A percentile compares a stretch with the other conserved stretches of the same genome.
These are phyloP conservation scores for Berberis thunbergii DNA, from an alignment of 164 flowering plant species.

Conservation along the genomic window DNA sequence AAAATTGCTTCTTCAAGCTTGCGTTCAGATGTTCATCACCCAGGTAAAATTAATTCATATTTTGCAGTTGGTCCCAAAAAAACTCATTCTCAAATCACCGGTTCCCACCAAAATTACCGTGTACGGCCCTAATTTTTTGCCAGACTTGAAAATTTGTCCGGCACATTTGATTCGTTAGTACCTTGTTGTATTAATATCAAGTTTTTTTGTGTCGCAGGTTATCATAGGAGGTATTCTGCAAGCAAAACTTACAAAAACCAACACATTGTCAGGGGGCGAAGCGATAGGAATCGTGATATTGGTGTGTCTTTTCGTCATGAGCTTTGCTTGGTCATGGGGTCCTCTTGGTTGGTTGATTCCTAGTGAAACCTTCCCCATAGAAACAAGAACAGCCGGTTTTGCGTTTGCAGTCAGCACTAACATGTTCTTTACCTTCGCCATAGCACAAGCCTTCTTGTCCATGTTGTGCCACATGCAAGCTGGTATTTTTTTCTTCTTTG, in stretches of 20 bases:
- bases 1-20: slow-evolving; percentile 12
- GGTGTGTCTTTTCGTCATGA: slow-evolving; percentile 31
- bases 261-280: neutral
- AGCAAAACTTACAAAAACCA: neutral
- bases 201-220: slow-evolving; percentile 6
- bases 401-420: slow-evolving; percentile 55
- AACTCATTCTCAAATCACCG: no score
- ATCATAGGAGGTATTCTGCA: slow-evolving; percentile 24
- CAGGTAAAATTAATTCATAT: slow-evolving; percentile 9
- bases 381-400: slow-evolving; percentile 45
- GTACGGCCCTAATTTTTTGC: no score
- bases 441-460: slow-evolving; percentile 60
- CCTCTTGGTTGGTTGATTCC: slow-evolving; percentile 59
- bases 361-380: slow-evolving; percentile 46
- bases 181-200: neutral
- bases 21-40: slow-evolving; percentile 12
- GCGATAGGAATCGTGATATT: slow-evolving; percentile 19
- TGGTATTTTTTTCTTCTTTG: slow-evolving; percentile 56
- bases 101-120: no score
- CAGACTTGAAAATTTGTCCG: no score
- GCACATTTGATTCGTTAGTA: neutral
- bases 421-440: slow-evolving; percentile 58
- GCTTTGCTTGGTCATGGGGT: slow-evolving; percentile 60
- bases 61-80: neutral
- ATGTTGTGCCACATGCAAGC: slow-evolving; percentile 51